phyloP scores from a whole-genome alignment of 768 basidiomycete species.

The Piloderma croceum region DNA sequence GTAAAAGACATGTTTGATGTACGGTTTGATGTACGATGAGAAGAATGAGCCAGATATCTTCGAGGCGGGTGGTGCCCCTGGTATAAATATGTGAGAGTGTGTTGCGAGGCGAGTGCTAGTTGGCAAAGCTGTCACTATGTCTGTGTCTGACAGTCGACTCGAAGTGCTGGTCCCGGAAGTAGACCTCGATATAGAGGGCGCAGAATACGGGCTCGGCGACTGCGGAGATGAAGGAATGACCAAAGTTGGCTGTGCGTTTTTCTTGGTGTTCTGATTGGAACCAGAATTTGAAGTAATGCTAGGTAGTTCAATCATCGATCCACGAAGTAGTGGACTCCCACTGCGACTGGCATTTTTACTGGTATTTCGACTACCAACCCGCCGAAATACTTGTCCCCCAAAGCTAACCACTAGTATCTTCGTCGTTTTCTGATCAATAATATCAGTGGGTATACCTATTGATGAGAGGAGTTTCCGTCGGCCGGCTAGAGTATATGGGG shows the following conservation, averaged over 20 bases:
- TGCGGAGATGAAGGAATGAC: background rate
- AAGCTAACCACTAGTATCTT: conserved; percentile 76
- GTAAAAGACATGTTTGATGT: conserved; percentile 2
- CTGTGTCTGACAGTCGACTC: background rate
- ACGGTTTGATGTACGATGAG: conserved; percentile 4
- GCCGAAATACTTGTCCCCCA: conserved; percentile 69
- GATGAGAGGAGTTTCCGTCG: conserved; percentile 48
- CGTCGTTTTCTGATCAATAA: conserved; percentile 41
- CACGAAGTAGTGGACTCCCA: too few relatives aligned
- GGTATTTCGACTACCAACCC: conserved; percentile 35
- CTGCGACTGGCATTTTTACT: conserved; percentile 31
- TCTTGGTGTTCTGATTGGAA: too few relatives aligned
- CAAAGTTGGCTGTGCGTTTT: too few relatives aligned
- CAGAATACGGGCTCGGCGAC: background rate
- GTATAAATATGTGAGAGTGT: conserved; percentile 52
- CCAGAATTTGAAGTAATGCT: background rate
- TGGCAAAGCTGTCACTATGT: background rate
- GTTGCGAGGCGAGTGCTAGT: conserved; percentile 37
- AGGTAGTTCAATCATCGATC: too few relatives aligned
- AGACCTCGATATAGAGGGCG: background rate
- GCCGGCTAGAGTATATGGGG: conserved; percentile 48
- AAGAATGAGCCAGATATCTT: conserved; percentile 25
- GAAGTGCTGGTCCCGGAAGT: background rate
- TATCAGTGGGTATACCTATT: conserved; percentile 51
- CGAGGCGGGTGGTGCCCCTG: conserved; percentile 49